Evolutionary conservation across 148 eudicot genomes (phyloP), one percentile per base, ranked within the genome.

Genomic region (Vaccinium myrtillus): DNA sequence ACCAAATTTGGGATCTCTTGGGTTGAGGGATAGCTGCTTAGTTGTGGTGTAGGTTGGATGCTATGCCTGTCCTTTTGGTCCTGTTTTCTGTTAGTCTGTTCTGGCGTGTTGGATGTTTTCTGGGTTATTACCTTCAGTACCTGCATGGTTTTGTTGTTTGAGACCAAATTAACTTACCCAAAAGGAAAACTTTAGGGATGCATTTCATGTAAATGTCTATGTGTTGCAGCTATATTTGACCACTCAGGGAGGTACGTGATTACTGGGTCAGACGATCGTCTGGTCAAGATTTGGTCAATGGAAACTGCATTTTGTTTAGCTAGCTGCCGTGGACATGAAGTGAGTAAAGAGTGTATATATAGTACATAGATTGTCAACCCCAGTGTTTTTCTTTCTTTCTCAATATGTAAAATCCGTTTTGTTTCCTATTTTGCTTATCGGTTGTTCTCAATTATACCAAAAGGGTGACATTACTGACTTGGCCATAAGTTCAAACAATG

Each of bases 281-380:
- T 97, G 86, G 99, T 97, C 55, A 97, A 97, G 87, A 91, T 97
- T 81, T 97, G 99, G 99, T 97, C 99, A 56, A 95, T 94, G 98
- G 99, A 97, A 90, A 95, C 98, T 83, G 98, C 98, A 84, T 89
- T 95, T 85, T 94, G 98, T 87, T 86, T 97, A 86, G 93, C 95
- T 25, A 97, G 99, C 87, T 97, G 98, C 89, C 98, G 98, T 77
- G 99, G 98, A 75, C 99, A 97, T 90, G 99, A 94, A 90, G 98
- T 95, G 91, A 86, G 93, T 88, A 85, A 75, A 56, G 53, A 78
- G 65, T 77, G 61, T 32, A 23, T 25, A 25, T 82, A 12, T 61
- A 46, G 61, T 25, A 36, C 75, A 8, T 73, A 54, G 75, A 75
- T 69, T 75, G 83, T 88, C 25, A 77, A 36, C 67, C 73, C 49